phyloP scores from a whole-genome alignment of 1,139 yeast species.

The Suhomyces yuchorum region DNA sequence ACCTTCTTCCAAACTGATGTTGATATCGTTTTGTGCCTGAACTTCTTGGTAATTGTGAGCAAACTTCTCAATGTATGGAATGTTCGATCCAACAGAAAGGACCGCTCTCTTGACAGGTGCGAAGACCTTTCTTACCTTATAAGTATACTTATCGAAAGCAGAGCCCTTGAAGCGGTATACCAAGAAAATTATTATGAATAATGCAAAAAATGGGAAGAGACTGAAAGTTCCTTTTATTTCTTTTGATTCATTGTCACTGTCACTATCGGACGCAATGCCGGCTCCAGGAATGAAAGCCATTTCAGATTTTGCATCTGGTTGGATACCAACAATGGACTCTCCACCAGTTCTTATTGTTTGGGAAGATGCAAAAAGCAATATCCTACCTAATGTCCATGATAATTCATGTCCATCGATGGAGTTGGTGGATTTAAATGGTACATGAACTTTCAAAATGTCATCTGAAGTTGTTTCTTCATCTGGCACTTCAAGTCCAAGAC shows the following conservation, averaged over 20 bases:
- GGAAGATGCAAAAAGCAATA: conserved; percentile 60
- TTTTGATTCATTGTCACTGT: conserved; percentile 22
- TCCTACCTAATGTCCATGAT: conserved; percentile 70
- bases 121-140: conserved; percentile 20
- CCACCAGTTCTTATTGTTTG: conserved; percentile 34
- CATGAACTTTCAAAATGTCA: conserved; percentile 38
- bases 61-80: conserved; percentile 8
- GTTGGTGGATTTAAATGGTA: conserved; percentile 63
- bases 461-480: conserved; percentile 21
- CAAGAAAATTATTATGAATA: conserved; percentile 23
- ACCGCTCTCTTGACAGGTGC: conserved; percentile 13
- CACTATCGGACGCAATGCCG: conserved; percentile 25
- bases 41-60: conserved; percentile 7
- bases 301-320: conserved; percentile 53
- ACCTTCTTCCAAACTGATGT: conserved; percentile 39
- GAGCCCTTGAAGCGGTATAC: conserved; percentile 23
- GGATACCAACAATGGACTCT: conserved; percentile 47
- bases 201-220: conserved; percentile 24
- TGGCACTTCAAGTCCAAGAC: conserved; percentile 54
- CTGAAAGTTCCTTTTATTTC: conserved; percentile 14
- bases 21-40: conserved; percentile 22
- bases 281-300: conserved; percentile 44
- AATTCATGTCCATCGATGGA: conserved; percentile 61
- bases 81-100: conserved; percentile 6
- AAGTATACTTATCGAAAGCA: conserved; percentile 19